phyloP scores from a whole-genome alignment of 495 filamentous ascomycete genomes.

The Neurospora africana region DNA sequence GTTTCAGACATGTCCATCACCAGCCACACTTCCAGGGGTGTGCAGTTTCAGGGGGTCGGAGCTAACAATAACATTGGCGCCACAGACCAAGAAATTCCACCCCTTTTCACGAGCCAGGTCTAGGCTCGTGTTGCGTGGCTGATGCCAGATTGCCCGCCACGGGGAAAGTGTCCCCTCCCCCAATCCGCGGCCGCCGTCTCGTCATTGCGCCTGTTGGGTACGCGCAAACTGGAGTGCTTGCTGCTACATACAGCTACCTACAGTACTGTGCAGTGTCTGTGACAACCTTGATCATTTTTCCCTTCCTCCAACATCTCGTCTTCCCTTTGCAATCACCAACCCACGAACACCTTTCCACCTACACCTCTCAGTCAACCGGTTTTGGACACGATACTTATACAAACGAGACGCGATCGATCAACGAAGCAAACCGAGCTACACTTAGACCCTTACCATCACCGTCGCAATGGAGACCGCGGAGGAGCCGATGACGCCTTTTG shows the following conservation, averaged over 20 bases:
- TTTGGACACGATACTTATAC: background rate
- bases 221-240: background rate
- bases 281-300: background rate
- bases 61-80: background rate
- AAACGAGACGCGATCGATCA: background rate
- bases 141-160: background rate
- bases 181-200: background rate
- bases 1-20: background rate
- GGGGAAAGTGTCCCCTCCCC: background rate
- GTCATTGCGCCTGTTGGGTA: background rate
- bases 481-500: constrained; percentile 22
- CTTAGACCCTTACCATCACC: background rate
- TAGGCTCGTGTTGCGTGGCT: background rate
- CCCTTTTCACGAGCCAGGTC: background rate
- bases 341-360: background rate
- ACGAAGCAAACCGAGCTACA: background rate
- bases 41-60: background rate
- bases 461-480: constrained; percentile 17
- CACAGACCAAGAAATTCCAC: background rate
- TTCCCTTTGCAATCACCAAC: background rate
- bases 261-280: background rate
- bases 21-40: background rate
- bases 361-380: background rate
- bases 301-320: background rate
- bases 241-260: background rate